Base-by-base conservation (phyloP, 2,329 filamentous ascomycete species). In the Pseudophaeomoniella oleicola region DNA sequence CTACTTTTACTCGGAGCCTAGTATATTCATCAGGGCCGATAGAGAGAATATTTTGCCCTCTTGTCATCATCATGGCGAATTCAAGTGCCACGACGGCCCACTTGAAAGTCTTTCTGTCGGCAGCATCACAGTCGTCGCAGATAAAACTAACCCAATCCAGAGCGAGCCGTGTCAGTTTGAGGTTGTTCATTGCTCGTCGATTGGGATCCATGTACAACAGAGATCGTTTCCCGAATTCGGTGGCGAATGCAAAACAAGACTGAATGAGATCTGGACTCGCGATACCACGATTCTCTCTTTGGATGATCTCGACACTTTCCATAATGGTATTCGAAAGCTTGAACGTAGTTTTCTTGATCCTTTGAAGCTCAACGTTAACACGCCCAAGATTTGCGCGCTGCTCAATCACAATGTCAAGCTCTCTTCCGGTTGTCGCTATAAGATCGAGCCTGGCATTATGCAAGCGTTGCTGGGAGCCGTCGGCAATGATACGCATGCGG, bases 131-230 rank as follows among this genome's bases (percentile, higher is more conserved):
- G 56, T 98, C 90, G 51, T 96, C 88, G 52, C 87, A 94, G 46
- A 98, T 90, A 57, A 98, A 98, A 52, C 83, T 87, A 12, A 98
- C 82, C 90, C 90, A 98, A 55, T 98, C 88, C 9, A 98, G 67
- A 3, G 87, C 86, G 37, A 98, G 69, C 52, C 93, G 84, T 10
- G 88, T 93, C 38, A 98, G 71, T 56, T 93, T 94, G 47, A 93
- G 71, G 56, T 94, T 94, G 62, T 96, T 96, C 83, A 96, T 92
- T 47, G 92, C 84, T 35, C 88, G 79, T 38, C 90, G 71, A 53
- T 94, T 96, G 56, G 83, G 81, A 59, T 98, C 90, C 77, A 98
- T 90, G 62, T 93, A 92, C 14, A 90, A 75, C 35, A 94, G 72
- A 2, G 88, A 94, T 44, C 90, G 80, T 55, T 94, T 88, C 32